Conservation (phyloP, 352 stramenopile species). For the Phytopythium mirpurense region DNA sequence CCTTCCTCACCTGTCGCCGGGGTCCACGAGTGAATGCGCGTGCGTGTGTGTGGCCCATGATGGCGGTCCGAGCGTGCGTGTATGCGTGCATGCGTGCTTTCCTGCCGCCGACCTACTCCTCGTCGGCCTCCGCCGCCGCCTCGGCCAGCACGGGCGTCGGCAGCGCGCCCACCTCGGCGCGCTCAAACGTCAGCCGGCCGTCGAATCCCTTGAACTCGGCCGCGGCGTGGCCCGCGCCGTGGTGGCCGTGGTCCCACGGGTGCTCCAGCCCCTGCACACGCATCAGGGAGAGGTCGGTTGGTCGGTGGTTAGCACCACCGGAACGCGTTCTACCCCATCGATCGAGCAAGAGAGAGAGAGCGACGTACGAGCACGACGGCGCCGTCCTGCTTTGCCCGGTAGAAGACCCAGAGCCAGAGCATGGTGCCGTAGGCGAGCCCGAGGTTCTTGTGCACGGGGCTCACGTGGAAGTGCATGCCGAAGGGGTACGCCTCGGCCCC, state of each 20-base stretch:
- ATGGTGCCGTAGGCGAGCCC: conserved; percentile 84
- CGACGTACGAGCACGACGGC: conserved; percentile 62
- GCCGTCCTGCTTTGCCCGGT: conserved; percentile 85
- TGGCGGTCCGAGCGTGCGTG: no score
- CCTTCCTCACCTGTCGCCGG: no score
- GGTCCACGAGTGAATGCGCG: no score
- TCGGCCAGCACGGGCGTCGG: conserved; percentile 51
- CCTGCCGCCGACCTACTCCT: no score
- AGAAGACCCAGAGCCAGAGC: conserved; percentile 90
- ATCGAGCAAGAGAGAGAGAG: neutral
- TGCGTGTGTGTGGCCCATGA: no score
- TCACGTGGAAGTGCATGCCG: conserved; percentile 89
- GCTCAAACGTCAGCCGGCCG: conserved; percentile 60
- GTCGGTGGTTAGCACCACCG: neutral
- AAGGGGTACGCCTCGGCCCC: conserved; percentile 65
- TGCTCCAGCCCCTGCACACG: conserved; percentile 68
- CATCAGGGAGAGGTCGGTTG: neutral
- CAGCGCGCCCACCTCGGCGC: conserved; percentile 58
- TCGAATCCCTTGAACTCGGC: conserved; percentile 29
- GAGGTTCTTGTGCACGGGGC: conserved; percentile 84
- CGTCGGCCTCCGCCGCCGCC: conserved; percentile 30
- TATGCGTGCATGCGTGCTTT: no score
- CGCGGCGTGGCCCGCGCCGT: conserved; percentile 30
- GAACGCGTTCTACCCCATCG: neutral
- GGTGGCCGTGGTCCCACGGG: conserved; percentile 79